These are phyloP conservation scores for Pleurotus djamor DNA, from an alignment of 768 basidiomycete species.

Conservation along the genomic window DNA sequence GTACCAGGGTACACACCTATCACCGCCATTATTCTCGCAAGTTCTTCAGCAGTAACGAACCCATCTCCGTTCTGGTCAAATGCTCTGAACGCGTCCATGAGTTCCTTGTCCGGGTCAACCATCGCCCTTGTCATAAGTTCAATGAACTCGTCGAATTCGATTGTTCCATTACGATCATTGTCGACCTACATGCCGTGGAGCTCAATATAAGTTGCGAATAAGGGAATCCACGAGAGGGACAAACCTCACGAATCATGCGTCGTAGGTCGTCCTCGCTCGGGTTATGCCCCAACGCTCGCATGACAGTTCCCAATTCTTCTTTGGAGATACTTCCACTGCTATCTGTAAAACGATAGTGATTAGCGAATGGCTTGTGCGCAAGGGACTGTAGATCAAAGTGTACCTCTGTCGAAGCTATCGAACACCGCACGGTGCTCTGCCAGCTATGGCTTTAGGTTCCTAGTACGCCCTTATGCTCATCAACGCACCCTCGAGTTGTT, in stretches of 20 bases:
- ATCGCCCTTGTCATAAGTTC: conserved; percentile 41
- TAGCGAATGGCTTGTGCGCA: neutral
- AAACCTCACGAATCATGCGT: conserved; percentile 43
- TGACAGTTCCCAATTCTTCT: conserved; percentile 44
- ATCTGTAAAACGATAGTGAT: conserved; percentile 22
- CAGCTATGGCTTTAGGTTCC: neutral
- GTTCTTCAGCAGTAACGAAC: conserved; percentile 81
- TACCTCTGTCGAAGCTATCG: conserved; percentile 3
- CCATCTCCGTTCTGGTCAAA: conserved; percentile 97
- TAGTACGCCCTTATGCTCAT: neutral
- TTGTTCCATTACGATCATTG: conserved; percentile 39
- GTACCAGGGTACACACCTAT: conserved; percentile 54
- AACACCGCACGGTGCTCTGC: conserved; percentile 3
- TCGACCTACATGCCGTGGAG: conserved; percentile 25
- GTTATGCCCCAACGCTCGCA: conserved; percentile 47
- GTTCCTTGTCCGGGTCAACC: conserved; percentile 41
- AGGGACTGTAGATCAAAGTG: neutral
- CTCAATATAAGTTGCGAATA: neutral
- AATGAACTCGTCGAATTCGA: conserved; percentile 47
- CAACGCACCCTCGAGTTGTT: neutral
- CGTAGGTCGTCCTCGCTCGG: conserved; percentile 47
- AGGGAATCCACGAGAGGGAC: neutral
- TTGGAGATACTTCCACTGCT: conserved; percentile 49
- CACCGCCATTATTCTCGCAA: conserved; percentile 90
- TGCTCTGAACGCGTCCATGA: conserved; percentile 50